These are phyloP conservation scores for Trichoderma afroharzianum DNA, from an alignment of 2,329 filamentous ascomycete species.

Conservation along the genomic window DNA sequence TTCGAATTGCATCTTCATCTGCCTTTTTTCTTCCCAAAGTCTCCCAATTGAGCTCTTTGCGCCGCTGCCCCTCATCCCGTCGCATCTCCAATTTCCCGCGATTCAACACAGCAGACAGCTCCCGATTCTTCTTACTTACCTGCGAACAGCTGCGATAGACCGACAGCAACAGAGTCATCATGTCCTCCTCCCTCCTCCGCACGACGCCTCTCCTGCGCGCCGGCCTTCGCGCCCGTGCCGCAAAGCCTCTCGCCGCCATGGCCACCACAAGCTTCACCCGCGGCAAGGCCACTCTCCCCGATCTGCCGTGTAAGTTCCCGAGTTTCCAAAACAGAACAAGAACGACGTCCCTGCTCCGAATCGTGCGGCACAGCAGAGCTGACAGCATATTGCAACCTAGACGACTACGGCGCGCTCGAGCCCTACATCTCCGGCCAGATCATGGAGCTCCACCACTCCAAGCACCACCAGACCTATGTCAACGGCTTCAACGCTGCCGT, in stretches of 20 bases:
- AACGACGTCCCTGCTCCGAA: background rate
- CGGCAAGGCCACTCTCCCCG: slow-evolving; percentile 88
- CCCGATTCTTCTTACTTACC: background rate
- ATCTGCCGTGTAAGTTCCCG: slow-evolving; percentile 58
- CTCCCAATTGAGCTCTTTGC: slow-evolving; percentile 5
- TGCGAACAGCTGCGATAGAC: background rate
- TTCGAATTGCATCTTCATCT: background rate
- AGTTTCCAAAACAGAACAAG: slow-evolving; percentile 19
- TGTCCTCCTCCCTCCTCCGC: slow-evolving; percentile 76
- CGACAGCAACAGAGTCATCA: slow-evolving; percentile 34
- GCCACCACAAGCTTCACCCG: slow-evolving; percentile 74
- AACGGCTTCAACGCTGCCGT: slow-evolving; percentile 79
- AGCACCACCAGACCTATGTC: slow-evolving; percentile 93
- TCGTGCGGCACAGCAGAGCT: background rate
- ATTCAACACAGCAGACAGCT: background rate
- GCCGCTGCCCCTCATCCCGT: background rate
- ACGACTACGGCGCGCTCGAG: slow-evolving; percentile 96
- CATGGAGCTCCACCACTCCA: slow-evolving; percentile 94
- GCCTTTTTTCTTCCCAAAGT: background rate
- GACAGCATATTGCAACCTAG: slow-evolving; percentile 42
- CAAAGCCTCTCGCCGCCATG: slow-evolving; percentile 60
- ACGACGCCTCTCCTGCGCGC: slow-evolving; percentile 64
- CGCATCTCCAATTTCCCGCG: background rate
- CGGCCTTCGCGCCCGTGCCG: slow-evolving; percentile 64
- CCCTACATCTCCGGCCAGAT: slow-evolving; percentile 79